Percentiles rank a stretch among this genome's conserved stretches.
Conservation (phyloP, 257 asterid genomes). For the Solanum sitiens region DNA sequence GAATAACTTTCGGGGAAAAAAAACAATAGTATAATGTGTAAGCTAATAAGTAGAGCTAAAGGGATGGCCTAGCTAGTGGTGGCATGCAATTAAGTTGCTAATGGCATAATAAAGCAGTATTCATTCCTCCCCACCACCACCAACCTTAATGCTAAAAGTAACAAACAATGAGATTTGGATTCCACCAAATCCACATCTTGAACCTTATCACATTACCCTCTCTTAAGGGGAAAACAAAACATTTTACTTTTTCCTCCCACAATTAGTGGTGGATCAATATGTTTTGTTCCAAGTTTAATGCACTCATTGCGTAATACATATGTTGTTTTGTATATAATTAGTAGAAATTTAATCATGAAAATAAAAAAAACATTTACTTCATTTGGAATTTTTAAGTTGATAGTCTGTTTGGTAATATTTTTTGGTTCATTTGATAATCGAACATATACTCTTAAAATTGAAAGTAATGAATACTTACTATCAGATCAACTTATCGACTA, state of each 20-base stretch:
- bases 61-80: background rate
- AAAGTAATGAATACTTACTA: too few species aligned
- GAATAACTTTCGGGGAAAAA: background rate
- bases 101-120: background rate
- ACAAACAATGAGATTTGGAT: slow-evolving; percentile 22
- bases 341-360: background rate
- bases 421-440: too few species aligned
- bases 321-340: background rate
- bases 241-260: background rate
- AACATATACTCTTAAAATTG: too few species aligned
- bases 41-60: background rate
- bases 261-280: background rate
- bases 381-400: background rate
- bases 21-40: background rate
- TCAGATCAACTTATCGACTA: background rate
- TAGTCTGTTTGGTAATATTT: background rate
- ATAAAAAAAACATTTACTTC: background rate
- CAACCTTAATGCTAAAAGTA: background rate
- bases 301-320: background rate
- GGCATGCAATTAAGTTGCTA: background rate
- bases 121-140: slow-evolving; percentile 1
- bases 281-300: background rate
- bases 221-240: background rate
- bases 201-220: slow-evolving; percentile 35
- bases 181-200: slow-evolving; percentile 44